Conservation (phyloP, 345 rosid genomes). For the Ceriops zippeliana region DNA sequence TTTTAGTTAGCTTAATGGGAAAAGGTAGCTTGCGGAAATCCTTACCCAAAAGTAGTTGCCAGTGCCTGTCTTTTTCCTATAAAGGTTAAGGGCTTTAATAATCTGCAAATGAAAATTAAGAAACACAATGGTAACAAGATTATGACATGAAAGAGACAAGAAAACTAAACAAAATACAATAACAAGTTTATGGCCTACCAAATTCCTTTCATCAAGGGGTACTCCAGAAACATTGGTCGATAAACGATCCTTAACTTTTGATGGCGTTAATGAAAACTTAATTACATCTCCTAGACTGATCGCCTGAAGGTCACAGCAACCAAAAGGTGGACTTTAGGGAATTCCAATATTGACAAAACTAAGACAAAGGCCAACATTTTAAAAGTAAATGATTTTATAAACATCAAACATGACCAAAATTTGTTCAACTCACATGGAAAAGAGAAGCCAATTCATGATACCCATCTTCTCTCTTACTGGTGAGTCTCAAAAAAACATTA, state of each 20-base stretch:
- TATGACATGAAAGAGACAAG: not conserved
- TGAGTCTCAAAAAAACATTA: slow-evolving; percentile 91
- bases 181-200: slow-evolving; percentile 35
- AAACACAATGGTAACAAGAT: not conserved
- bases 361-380: not conserved
- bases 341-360: not conserved
- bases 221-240: slow-evolving; percentile 82
- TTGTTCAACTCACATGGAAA: slow-evolving; percentile 61
- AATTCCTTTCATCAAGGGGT: slow-evolving; percentile 74
- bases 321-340: slow-evolving; percentile 6
- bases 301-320: slow-evolving; percentile 41
- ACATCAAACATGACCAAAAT: not conserved
- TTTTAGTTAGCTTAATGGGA: not conserved
- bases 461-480: slow-evolving; percentile 80
- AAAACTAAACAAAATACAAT: not conserved
- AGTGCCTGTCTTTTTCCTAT: slow-evolving; percentile 81
- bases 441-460: slow-evolving; percentile 94
- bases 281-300: slow-evolving; percentile 81
- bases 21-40: not conserved
- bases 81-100: slow-evolving; percentile 89
- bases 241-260: slow-evolving; percentile 64
- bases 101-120: slow-evolving; percentile 47
- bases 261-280: slow-evolving; percentile 88
- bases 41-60: slow-evolving; percentile 78
- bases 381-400: not conserved